Evolutionary conservation across 164 flowering plant species (phyloP).

Genomic region (Magnolia changhungtana): DNA sequence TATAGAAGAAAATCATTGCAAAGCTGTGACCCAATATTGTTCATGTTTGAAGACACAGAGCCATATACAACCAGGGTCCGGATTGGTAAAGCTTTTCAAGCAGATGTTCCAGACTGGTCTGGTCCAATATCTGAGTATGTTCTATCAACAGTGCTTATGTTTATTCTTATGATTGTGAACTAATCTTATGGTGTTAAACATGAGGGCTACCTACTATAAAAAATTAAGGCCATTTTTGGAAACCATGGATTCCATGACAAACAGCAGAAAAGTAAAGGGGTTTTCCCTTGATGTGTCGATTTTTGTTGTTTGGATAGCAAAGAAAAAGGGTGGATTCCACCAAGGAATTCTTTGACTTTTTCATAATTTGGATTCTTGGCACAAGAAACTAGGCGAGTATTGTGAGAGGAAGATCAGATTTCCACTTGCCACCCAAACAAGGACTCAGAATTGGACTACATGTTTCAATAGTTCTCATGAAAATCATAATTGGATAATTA

Average conservation of each 20-base stretch:
- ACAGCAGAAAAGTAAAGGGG: too few species aligned
- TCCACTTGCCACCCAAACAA: too few species aligned
- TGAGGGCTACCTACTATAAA: not conserved
- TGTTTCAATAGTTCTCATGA: too few species aligned
- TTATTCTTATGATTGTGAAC: not conserved
- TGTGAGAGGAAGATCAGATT: too few species aligned
- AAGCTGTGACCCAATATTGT: slow-evolving; percentile 26
- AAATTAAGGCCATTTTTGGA: not conserved
- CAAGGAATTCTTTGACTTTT: not conserved
- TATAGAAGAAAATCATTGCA: slow-evolving; percentile 16
- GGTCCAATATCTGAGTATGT: slow-evolving; percentile 62
- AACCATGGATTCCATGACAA: too few species aligned
- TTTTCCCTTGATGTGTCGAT: not conserved
- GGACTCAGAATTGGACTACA: too few species aligned
- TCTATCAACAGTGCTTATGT: not conserved
- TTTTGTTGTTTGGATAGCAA: not conserved
- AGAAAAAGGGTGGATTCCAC: not conserved
- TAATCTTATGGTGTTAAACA: not conserved
- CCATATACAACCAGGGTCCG: slow-evolving; percentile 62
- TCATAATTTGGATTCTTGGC: not conserved
- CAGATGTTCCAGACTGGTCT: slow-evolving; percentile 71
- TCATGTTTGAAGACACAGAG: slow-evolving; percentile 57
- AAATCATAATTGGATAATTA: too few species aligned
- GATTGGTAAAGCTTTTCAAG: slow-evolving; percentile 80
- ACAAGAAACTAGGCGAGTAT: not conserved